These are phyloP conservation scores for Cutaneotrichosporon daszewskae DNA, from an alignment of 1,284 basidiomycete genomes.

Conservation along the genomic window DNA sequence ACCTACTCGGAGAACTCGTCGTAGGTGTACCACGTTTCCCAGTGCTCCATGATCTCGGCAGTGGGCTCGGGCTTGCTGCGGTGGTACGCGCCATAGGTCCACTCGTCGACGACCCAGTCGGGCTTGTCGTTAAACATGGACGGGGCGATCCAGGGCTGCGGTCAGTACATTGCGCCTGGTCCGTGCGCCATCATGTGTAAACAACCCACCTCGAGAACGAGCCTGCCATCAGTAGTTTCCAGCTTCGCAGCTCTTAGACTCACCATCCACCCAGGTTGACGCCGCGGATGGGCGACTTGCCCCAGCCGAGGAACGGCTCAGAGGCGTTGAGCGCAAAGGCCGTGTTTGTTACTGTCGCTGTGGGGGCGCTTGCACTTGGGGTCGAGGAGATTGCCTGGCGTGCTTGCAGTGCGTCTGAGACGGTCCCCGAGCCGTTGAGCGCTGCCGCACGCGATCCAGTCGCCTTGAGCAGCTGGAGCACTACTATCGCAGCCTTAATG, in stretches of 20 bases:
- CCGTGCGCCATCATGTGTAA: neutral
- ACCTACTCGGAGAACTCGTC: neutral
- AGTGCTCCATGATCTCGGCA: conserved; percentile 36
- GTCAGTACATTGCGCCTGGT: neutral
- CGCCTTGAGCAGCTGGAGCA: no score
- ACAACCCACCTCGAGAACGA: conserved; percentile 36
- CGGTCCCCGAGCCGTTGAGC: no score
- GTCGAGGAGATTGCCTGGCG: no score
- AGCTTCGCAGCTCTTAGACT: conserved; percentile 8
- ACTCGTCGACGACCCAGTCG: conserved; percentile 45
- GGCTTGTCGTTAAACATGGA: conserved; percentile 42
- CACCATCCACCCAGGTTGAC: conserved; percentile 48
- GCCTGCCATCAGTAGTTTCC: conserved; percentile 19
- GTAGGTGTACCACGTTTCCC: conserved; percentile 35
- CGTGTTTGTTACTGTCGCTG: no score
- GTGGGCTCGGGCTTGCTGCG: conserved; percentile 20
- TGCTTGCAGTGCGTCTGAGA: no score
- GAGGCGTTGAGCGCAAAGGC: no score
- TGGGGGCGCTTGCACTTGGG: no score
- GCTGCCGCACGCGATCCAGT: no score
- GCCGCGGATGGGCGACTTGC: conserved; percentile 36
- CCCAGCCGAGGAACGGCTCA: no score
- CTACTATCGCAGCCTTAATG: no score
- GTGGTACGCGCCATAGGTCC: conserved; percentile 40
- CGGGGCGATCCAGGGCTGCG: conserved; percentile 46